A percentile compares a stretch with the other conserved stretches of the same genome.
These are phyloP conservation scores for Camellia granthamiana DNA, from an alignment of 148 eudicot species.

Conservation along the genomic window DNA sequence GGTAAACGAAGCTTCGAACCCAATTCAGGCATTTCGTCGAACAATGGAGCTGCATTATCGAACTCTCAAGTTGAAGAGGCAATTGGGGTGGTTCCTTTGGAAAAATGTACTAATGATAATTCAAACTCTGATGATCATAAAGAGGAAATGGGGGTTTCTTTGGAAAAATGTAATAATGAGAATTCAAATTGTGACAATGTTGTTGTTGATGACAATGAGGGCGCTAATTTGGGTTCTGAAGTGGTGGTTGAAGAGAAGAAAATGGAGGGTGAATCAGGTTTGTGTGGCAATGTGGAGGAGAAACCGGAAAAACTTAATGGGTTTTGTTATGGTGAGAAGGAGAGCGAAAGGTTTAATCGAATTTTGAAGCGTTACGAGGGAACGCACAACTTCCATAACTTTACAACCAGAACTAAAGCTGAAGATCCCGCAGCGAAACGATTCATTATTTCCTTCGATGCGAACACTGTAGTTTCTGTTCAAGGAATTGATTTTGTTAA, in stretches of 20 bases:
- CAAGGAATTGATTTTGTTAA: constrained; percentile 91
- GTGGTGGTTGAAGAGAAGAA: constrained; percentile 4
- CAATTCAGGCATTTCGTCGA: constrained; percentile 32
- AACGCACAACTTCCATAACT: constrained; percentile 89
- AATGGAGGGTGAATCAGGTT: constrained; percentile 16
- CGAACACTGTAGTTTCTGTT: constrained; percentile 50
- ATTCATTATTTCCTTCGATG: constrained; percentile 72
- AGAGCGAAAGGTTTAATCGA: constrained; percentile 62
- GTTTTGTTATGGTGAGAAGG: constrained; percentile 65
- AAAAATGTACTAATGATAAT: background rate
- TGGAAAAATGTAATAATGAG: constrained; percentile 2
- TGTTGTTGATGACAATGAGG: background rate
- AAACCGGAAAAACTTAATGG: constrained; percentile 25
- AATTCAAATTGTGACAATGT: background rate
- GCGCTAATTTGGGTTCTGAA: background rate
- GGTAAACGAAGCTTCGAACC: constrained; percentile 46
- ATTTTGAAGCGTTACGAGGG: constrained; percentile 75
- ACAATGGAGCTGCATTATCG: background rate
- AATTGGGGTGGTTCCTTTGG: constrained; percentile 10
- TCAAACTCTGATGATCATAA: background rate
- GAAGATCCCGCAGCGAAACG: constrained; percentile 85
- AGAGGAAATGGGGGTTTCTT: constrained; percentile 10
- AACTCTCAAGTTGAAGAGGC: background rate
- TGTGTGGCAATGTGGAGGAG: constrained; percentile 16
- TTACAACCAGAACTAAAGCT: constrained; percentile 81